phyloP scores from a whole-genome alignment of 2,329 filamentous ascomycete species.

The Stachybotrys echinatus region DNA sequence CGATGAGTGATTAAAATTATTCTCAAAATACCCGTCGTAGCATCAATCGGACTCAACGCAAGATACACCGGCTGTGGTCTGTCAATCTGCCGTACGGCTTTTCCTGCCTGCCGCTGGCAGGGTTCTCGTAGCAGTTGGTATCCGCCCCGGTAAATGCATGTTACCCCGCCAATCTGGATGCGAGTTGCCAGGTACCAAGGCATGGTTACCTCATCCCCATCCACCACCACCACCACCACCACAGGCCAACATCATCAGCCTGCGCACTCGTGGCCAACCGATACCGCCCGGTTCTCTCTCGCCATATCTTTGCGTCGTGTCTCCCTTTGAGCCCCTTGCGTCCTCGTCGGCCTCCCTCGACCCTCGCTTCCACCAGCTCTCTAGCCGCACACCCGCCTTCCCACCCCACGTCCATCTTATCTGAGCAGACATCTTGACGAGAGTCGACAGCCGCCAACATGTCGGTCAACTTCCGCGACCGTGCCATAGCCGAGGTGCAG shows the following conservation, averaged over 20 bases:
- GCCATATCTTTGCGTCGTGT: not conserved
- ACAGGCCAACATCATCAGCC: not conserved
- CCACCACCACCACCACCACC: conserved; percentile 9
- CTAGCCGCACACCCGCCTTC: conserved; percentile 5
- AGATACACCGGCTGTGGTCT: no score
- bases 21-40: no score
- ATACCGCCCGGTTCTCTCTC: not conserved
- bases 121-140: no score
- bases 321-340: not conserved
- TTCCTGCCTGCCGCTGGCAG: not conserved
- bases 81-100: not conserved
- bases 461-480: conserved; percentile 95
- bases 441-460: conserved; percentile 44
- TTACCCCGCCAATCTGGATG: conserved; percentile 33
- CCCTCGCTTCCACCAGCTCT: no score
- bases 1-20: no score
- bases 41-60: no score
- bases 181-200: not conserved
- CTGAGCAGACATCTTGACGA: not conserved
- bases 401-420: conserved; percentile 9
- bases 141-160: conserved; percentile 28
- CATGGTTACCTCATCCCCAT: conserved; percentile 7
- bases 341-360: not conserved
- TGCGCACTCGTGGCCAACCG: not conserved
- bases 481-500: conserved; percentile 94